Conservation (phyloP, 2,329 filamentous ascomycete genomes). For the Aspergillus intermedius region DNA sequence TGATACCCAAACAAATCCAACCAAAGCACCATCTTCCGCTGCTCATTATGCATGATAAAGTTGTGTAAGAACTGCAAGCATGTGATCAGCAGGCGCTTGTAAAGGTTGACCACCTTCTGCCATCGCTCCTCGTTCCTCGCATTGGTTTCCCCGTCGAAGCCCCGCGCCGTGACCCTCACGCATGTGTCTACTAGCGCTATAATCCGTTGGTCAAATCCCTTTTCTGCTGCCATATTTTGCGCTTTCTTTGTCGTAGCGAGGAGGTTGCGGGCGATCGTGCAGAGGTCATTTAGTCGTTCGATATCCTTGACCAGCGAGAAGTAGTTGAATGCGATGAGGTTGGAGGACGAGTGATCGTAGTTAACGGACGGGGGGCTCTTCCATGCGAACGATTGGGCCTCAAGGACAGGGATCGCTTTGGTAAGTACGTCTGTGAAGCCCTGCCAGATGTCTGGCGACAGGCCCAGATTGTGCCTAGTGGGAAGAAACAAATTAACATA, state of each 20-base stretch:
- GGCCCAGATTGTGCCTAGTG: constrained; percentile 49
- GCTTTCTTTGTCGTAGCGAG: constrained; percentile 55
- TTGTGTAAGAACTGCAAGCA: constrained; percentile 63
- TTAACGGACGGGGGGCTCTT: constrained; percentile 51
- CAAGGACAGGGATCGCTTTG: constrained; percentile 55
- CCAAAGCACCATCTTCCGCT: constrained; percentile 60
- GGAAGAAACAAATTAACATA: not conserved
- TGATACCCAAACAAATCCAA: constrained; percentile 58
- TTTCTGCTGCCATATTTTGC: constrained; percentile 57
- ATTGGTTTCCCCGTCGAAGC: constrained; percentile 59
- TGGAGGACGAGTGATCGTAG: constrained; percentile 54
- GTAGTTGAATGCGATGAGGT: constrained; percentile 56
- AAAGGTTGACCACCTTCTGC: constrained; percentile 59
- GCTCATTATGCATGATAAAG: constrained; percentile 59
- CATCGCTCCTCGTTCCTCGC: constrained; percentile 58
- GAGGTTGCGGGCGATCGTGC: constrained; percentile 57
- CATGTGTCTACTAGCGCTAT: constrained; percentile 58
- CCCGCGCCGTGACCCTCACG: constrained; percentile 57
- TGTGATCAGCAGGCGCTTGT: constrained; percentile 60
- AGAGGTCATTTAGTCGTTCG: constrained; percentile 56
- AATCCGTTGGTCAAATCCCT: constrained; percentile 55
- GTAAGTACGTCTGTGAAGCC: constrained; percentile 53
- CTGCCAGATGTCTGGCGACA: constrained; percentile 53
- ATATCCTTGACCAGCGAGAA: constrained; percentile 55
- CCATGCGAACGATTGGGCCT: constrained; percentile 56